These are phyloP conservation scores for Leonotis leonurus DNA, from an alignment of 257 asterid species.

Conservation along the genomic window DNA sequence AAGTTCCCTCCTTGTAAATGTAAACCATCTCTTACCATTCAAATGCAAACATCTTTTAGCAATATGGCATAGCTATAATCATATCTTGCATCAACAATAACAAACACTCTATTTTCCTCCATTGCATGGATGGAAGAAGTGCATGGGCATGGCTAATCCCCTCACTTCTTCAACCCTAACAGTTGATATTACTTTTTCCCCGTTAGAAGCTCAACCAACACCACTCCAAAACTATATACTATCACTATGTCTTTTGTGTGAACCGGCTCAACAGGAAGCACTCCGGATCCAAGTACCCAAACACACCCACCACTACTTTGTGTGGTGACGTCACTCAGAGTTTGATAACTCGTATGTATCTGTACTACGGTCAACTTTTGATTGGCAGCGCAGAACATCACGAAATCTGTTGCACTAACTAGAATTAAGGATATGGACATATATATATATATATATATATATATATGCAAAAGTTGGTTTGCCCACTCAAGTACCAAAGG, in stretches of 20 bases:
- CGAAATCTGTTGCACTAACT: too few relatives aligned
- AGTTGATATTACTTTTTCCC: slow-evolving; percentile 24
- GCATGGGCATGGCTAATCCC: slow-evolving; percentile 9
- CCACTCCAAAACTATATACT: slow-evolving; percentile 34
- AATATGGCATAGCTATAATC: slow-evolving; percentile 22
- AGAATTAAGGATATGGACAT: too few relatives aligned
- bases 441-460: too few relatives aligned
- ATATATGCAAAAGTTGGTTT: too few relatives aligned
- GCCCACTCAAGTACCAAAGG: too few relatives aligned
- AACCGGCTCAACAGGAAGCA: slow-evolving; percentile 32
- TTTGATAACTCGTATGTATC: too few relatives aligned
- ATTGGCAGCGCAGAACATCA: too few relatives aligned
- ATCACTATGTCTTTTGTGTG: slow-evolving; percentile 35
- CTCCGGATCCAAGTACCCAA: slow-evolving; percentile 41
- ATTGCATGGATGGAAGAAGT: slow-evolving; percentile 22
- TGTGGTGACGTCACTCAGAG: too few relatives aligned
- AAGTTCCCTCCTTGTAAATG: slow-evolving; percentile 38
- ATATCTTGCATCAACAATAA: slow-evolving; percentile 23
- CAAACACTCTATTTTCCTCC: slow-evolving; percentile 18
- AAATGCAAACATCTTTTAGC: slow-evolving; percentile 28
- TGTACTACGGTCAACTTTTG: too few relatives aligned
- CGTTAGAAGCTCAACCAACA: slow-evolving; percentile 36
- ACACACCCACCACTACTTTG: too few relatives aligned
- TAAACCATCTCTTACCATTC: slow-evolving; percentile 33
- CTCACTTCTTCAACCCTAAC: slow-evolving; percentile 8